phyloP scores from a whole-genome alignment of 176 grass and related monocot genomes.

The Oryza rufipogon region DNA sequence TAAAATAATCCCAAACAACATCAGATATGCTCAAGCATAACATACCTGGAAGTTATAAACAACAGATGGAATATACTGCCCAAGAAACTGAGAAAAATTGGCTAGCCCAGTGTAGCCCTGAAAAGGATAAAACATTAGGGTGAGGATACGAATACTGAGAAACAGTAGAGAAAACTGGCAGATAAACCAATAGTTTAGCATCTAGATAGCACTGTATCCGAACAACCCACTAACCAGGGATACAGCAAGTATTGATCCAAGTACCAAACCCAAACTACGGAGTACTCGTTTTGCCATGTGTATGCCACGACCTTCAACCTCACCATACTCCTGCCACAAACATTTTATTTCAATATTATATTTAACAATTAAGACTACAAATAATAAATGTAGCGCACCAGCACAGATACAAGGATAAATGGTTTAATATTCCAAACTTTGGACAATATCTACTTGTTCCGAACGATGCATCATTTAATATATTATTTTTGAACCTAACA shows the following conservation, averaged over 20 bases:
- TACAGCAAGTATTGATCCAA: constrained; percentile 60
- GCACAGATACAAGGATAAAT: neutral
- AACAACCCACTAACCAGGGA: constrained; percentile 46
- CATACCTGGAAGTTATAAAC: constrained; percentile 55
- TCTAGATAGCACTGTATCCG: neutral
- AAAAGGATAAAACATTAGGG: constrained; percentile 9
- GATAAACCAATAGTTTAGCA: neutral
- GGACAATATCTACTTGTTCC: constrained; percentile 2
- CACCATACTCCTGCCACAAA: constrained; percentile 59
- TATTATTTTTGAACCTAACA: neutral
- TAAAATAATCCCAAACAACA: constrained; percentile 22
- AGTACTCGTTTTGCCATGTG: constrained; percentile 69
- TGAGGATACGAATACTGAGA: neutral
- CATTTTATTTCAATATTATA: neutral
- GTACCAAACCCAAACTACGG: constrained; percentile 60
- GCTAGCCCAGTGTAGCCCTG: constrained; percentile 34
- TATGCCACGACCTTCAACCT: constrained; percentile 65
- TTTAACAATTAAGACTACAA: neutral
- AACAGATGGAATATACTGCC: constrained; percentile 28
- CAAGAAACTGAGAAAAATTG: constrained; percentile 35
- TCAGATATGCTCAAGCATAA: constrained; percentile 13
- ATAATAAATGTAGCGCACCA: neutral
- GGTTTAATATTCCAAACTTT: constrained; percentile 9
- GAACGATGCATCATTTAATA: neutral
- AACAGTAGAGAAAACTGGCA: neutral